Evolutionary conservation across 768 basidiomycete species (phyloP).

Genomic region (Mycena epipterygia): DNA sequence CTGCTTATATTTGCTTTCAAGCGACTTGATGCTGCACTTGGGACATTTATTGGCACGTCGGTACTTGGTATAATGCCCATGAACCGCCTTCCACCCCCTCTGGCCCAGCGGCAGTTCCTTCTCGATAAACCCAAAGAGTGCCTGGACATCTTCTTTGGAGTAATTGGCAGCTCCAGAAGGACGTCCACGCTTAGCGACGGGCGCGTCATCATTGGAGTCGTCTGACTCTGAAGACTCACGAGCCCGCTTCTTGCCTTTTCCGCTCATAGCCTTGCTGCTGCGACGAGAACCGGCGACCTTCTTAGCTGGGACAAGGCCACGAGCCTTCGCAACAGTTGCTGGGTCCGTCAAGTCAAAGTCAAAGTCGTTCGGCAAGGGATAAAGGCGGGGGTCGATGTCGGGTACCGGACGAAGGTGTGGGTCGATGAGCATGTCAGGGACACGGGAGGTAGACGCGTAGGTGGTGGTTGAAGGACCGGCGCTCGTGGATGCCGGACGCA

Average conservation of each 20-base stretch:
- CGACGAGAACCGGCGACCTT: constrained; percentile 3
- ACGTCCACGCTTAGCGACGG: background rate
- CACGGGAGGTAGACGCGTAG: too few species aligned
- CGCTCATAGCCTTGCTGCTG: background rate
- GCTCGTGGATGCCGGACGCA: too few species aligned
- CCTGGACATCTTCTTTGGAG: background rate
- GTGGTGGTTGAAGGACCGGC: too few species aligned
- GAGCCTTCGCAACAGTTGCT: background rate
- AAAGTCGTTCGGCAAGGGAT: background rate
- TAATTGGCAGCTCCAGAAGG: background rate
- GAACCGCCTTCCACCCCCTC: background rate
- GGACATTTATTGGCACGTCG: background rate
- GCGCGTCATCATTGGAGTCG: background rate
- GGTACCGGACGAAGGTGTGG: too few species aligned
- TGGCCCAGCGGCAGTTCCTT: background rate
- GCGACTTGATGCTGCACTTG: background rate
- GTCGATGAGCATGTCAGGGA: too few species aligned
- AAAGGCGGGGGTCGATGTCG: background rate
- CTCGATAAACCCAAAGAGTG: background rate
- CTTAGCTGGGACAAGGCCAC: background rate
- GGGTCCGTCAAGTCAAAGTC: background rate
- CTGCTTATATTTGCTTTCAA: background rate
- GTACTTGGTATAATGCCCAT: background rate
- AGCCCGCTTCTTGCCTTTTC: background rate
- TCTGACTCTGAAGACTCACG: background rate